A percentile compares a stretch with the other conserved stretches of the same genome.
Conservation (phyloP, 2,329 filamentous ascomycete species). For the Xylaria digitata region DNA sequence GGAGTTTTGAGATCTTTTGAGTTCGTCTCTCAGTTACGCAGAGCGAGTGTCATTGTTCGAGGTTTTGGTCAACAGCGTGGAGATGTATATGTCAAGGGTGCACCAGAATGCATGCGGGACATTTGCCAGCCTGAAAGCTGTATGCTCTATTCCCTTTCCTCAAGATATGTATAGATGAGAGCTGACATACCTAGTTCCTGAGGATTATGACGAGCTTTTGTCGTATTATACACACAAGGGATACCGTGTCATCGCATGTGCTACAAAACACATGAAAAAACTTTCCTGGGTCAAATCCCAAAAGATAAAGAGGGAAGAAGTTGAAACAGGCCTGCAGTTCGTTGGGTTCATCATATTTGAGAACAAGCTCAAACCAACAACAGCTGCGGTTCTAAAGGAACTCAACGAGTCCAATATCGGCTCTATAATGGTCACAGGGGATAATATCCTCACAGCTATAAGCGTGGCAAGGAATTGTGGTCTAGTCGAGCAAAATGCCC, state of each 20-base stretch:
- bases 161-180: slow-evolving; percentile 2
- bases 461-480: slow-evolving; percentile 93
- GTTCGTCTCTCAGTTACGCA: slow-evolving; percentile 90
- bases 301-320: slow-evolving; percentile 89
- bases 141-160: slow-evolving; percentile 56
- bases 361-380: slow-evolving; percentile 95
- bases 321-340: slow-evolving; percentile 86
- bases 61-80: slow-evolving; percentile 87
- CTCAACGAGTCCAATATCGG: slow-evolving; percentile 85
- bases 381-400: slow-evolving; percentile 83
- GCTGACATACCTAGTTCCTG: slow-evolving; percentile 68
- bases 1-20: slow-evolving; percentile 93
- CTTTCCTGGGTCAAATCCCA: slow-evolving; percentile 94
- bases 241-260: slow-evolving; percentile 95
- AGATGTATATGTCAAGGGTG: slow-evolving; percentile 94
- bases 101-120: slow-evolving; percentile 94
- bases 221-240: slow-evolving; percentile 94
- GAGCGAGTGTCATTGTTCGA: slow-evolving; percentile 91
- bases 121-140: slow-evolving; percentile 87
- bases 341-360: slow-evolving; percentile 98
- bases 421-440: slow-evolving; percentile 95
- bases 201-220: slow-evolving; percentile 89
- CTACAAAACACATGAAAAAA: slow-evolving; percentile 86
- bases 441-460: slow-evolving; percentile 97
- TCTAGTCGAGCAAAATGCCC: slow-evolving; percentile 80